Base-by-base conservation (phyloP, 2,329 filamentous ascomycete species). In the Exophiala viscosa region DNA sequence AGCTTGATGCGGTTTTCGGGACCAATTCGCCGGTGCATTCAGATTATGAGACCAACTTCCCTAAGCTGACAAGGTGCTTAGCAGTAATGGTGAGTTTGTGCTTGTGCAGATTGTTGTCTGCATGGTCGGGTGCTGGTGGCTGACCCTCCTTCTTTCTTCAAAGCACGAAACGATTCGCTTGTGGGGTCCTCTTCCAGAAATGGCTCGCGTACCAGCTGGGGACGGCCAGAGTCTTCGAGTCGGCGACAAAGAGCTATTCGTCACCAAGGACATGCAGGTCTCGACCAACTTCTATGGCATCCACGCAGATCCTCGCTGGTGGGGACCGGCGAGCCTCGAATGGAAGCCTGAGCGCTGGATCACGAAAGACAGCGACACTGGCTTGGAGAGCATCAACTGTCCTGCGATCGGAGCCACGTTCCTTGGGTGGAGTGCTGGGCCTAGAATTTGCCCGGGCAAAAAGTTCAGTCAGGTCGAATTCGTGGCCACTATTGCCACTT, bases 271-370 rank as follows among this genome's bases (percentile, higher is more conserved):
- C 9, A 64, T 59, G 1, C 23, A n/a, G 9, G 55, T 64, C 9
- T 48, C 34, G 6, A 44, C 52, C 20, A 62, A 63, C 49, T 45
- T 62, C 9, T 56, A 55, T 40, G 64, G 62, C 10, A 45, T 59
- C 3, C 67, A 70, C 38, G 64, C 61, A 3, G 55, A 65, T 40
- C 50, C 62, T 4, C 9, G 42, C 3, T 50, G 54, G 44, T 70
- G 63, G 61, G 65, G 64, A 11, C 13, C 55, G n/a, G 50, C 62
- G 36, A 57, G 60, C 9, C 42, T 57, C 1, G 47, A 50, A 6
- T 71, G 64, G 62, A 53, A 63, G 11, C 68, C 67, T 8, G 55
- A 57, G 14, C 64, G 68, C 17, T 71, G 72, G 71, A 57, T 76
- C 32, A 64, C 65, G 38, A 9, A 15, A 3, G 40, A 35, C n/a